A percentile compares a stretch with the other conserved stretches of the same genome.
Conservation (phyloP, 1,139 yeast genomes). For the Diutina neorugosa region DNA sequence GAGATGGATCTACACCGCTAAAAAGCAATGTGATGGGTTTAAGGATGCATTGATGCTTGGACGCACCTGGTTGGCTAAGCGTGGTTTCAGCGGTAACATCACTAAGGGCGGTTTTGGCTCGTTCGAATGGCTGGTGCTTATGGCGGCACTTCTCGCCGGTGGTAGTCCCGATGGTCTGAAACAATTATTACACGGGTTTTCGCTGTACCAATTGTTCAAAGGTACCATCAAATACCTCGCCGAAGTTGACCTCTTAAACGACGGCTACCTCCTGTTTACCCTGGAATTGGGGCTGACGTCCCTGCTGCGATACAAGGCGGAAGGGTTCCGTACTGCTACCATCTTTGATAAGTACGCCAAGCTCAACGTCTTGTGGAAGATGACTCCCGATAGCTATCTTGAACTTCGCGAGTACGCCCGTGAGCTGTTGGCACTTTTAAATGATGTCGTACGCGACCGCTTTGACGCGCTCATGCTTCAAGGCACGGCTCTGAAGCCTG, state of each 20-base stretch:
- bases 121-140: constrained; percentile 72
- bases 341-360: constrained; percentile 65
- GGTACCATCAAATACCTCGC: constrained; percentile 78
- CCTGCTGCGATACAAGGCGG: constrained; percentile 38
- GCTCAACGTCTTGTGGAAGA: constrained; percentile 71
- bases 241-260: constrained; percentile 48
- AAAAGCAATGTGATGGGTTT: constrained; percentile 72
- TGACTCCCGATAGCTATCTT: constrained; percentile 59
- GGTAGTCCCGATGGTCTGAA: constrained; percentile 72
- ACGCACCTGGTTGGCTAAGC: constrained; percentile 78
- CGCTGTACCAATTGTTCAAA: constrained; percentile 85
- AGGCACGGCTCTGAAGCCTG: constrained; percentile 32
- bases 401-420: constrained; percentile 53
- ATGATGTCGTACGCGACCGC: constrained; percentile 74
- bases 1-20: constrained; percentile 62
- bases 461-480: constrained; percentile 75
- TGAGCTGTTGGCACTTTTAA: constrained; percentile 54
- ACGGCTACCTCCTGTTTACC: constrained; percentile 56
- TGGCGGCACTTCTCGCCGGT: constrained; percentile 76
- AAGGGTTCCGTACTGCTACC: constrained; percentile 59
- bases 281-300: constrained; percentile 34
- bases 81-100: constrained; percentile 59
- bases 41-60: constrained; percentile 83
- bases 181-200: constrained; percentile 73
- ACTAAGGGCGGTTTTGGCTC: constrained; percentile 81